A percentile compares a stretch with the other conserved stretches of the same genome.
Conservation (phyloP, 345 rosid species). For the Pugionium cornutum region DNA sequence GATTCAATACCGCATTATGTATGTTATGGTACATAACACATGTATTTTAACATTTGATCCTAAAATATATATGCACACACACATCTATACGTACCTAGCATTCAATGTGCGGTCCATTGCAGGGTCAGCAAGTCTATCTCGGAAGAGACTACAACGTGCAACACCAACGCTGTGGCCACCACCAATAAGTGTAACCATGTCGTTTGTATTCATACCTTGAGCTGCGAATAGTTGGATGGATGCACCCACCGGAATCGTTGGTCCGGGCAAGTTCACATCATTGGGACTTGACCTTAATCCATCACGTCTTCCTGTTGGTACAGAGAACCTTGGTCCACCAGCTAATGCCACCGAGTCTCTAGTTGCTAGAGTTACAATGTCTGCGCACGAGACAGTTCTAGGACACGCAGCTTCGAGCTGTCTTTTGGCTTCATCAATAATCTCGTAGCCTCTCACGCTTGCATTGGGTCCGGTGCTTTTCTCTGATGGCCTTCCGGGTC, state of each 20-base stretch:
- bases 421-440: constrained; percentile 43
- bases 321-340: constrained; percentile 52
- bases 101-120: constrained; percentile 54
- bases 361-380: constrained; percentile 56
- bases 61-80: not conserved
- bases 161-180: constrained; percentile 84
- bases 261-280: constrained; percentile 67
- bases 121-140: constrained; percentile 55
- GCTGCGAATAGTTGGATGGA: constrained; percentile 45
- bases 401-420: constrained; percentile 39
- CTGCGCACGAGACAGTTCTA: constrained; percentile 37
- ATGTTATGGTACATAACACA: no score
- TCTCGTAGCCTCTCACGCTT: constrained; percentile 40
- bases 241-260: constrained; percentile 45
- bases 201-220: constrained; percentile 49
- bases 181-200: constrained; percentile 66
- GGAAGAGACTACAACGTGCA: constrained; percentile 61
- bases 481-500: constrained; percentile 41
- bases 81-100: constrained; percentile 20
- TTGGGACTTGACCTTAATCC: constrained; percentile 47
- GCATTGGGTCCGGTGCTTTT: constrained; percentile 42
- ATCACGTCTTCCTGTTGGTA: constrained; percentile 68
- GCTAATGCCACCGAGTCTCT: constrained; percentile 60
- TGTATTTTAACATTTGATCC: not conserved
- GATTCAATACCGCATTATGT: no score